Conservation (phyloP, 805 yeast genomes). For the Lipomyces spencermartinsiae region DNA sequence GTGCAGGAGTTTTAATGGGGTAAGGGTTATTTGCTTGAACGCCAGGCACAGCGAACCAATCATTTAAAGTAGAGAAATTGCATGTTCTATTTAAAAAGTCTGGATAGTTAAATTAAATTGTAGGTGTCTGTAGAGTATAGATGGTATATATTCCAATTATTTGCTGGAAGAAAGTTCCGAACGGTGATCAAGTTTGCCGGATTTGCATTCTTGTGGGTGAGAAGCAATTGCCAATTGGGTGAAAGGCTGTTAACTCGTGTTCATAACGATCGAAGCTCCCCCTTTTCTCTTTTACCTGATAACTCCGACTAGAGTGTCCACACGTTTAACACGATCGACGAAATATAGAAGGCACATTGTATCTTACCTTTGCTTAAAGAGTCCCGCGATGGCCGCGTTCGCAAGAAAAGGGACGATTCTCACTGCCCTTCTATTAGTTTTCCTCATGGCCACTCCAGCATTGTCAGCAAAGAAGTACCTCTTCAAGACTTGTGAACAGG, state of each 20-base stretch:
- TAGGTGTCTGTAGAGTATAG: not conserved
- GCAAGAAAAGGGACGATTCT: not conserved
- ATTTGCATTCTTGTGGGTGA: no score
- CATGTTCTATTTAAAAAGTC: not conserved
- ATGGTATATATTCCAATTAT: not conserved
- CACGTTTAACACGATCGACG: not conserved
- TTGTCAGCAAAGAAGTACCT: constrained; percentile 45
- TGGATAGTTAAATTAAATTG: not conserved
- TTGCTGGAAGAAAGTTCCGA: not conserved
- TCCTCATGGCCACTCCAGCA: constrained; percentile 24
- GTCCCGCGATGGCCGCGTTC: not conserved
- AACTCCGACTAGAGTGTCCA: no score
- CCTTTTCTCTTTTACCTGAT: not conserved
- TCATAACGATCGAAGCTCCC: no score
- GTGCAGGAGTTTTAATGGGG: not conserved
- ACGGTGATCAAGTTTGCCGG: no score
- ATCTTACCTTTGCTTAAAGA: not conserved
- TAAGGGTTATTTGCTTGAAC: not conserved
- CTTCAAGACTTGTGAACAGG: constrained; percentile 72
- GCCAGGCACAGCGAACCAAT: not conserved
- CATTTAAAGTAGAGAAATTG: not conserved
- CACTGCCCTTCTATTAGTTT: constrained; percentile 5
- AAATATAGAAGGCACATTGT: not conserved
- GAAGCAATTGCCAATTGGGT: no score
- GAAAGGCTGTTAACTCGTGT: no score